Base-by-base conservation (phyloP, 2,329 filamentous ascomycete species). In the Fusarium virguliforme region DNA sequence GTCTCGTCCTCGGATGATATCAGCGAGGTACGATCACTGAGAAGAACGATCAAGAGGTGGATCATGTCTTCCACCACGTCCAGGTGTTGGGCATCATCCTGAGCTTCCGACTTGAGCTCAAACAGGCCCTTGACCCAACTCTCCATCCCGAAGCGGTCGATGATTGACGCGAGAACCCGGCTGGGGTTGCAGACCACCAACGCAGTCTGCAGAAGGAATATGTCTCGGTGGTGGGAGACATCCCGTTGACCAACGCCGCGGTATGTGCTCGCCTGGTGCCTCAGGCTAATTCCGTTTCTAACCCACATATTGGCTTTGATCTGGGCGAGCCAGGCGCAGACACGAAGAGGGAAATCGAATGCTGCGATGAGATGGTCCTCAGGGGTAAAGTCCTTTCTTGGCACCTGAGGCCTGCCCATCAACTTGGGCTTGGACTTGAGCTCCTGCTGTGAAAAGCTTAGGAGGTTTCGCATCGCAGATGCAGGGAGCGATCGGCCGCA, bases 251-350 rank as follows among this genome's bases (percentile, higher is more conserved):
- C 90, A 13, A 98, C 94, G 41, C 94, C 95, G 15, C 94, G 91
- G 79, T 99, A 99, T 18, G 95, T 96, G 58, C 92, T 92, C 79
- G 97, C 96, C 81, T 99, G 96, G 79, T 99, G 96, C 40, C 95
- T 90, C 57, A 99, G 87, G 75, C 95, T 98, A 77, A 99, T 94
- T 3, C 96, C 96, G 78, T 99, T 99, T 62, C 96, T 91, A 70
- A 99, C 95, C 96, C 97, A 99, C 91, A 98, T 97, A 57, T 94
- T 94, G 18, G 95, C 94, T 80, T 97, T 97, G 90, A 99, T 98
- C 83, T 99, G 97, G 6, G 96, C 93, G 34, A 99, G 85, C 96
- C 96, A 99, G 22, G 94, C 94, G 79, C 94, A 98, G 1, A 98
- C 95, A 58, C 97, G 89, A 4, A 99, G 85, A 1, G 97, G 95